phyloP scores from a whole-genome alignment of 441 rosid genomes.

The Isatis lusitanica region DNA sequence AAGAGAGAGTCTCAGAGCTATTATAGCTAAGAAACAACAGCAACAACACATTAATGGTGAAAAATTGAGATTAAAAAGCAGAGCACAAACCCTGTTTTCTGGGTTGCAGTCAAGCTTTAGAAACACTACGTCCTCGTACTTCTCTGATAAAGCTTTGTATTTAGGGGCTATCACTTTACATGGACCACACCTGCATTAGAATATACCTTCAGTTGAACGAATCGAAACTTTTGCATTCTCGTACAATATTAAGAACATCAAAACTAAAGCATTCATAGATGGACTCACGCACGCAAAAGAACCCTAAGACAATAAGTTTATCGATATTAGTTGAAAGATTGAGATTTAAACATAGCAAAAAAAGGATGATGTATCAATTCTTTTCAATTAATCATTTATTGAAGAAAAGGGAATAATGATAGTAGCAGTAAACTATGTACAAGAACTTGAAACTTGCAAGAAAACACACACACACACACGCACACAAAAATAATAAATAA shows the following conservation, averaged over 20 bases:
- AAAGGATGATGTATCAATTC: no score
- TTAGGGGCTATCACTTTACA: slow-evolving; percentile 94
- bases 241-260: background rate
- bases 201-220: background rate
- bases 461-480: no score
- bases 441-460: background rate
- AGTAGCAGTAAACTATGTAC: background rate
- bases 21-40: slow-evolving; percentile 3
- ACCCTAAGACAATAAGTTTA: no score
- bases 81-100: slow-evolving; percentile 70
- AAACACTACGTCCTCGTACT: slow-evolving; percentile 78
- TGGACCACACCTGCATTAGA: slow-evolving; percentile 78
- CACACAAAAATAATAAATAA: no score
- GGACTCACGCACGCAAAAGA: background rate
- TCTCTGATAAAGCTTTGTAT: slow-evolving; percentile 70
- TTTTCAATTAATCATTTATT: no score
- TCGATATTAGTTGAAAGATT: background rate
- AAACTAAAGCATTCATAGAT: background rate
- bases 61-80: background rate
- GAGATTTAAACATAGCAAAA: no score
- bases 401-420: background rate
- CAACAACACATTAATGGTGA: background rate
- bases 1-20: background rate
- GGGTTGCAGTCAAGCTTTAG: slow-evolving; percentile 94
- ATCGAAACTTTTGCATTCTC: background rate